These are phyloP conservation scores for Nannochloropsis salina DNA, from an alignment of 108 stramenopile genomes.

Conservation along the genomic window DNA sequence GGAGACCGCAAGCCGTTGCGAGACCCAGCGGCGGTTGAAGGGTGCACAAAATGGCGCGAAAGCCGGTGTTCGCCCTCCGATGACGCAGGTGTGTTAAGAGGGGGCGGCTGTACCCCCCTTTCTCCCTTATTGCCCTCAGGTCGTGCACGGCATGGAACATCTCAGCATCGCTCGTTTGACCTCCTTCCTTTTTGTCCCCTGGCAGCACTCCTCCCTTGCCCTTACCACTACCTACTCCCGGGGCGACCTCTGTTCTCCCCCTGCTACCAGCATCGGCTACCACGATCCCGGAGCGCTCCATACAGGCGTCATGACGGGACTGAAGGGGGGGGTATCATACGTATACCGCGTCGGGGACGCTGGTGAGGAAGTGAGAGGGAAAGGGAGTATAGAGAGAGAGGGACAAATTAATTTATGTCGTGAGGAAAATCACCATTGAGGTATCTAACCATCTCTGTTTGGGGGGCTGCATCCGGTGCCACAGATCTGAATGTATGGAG, in stretches of 20 bases:
- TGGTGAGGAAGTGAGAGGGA: neutral
- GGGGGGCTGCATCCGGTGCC: neutral
- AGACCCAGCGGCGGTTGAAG: neutral
- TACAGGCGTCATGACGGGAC: constrained; percentile 28
- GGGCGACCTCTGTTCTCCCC: constrained; percentile 36
- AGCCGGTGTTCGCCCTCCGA: neutral
- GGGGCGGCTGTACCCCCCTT: neutral
- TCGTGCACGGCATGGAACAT: too few relatives aligned
- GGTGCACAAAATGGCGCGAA: neutral
- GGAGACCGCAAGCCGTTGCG: neutral
- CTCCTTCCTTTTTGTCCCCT: neutral
- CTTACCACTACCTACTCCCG: constrained; percentile 20
- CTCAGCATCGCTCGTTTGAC: too few relatives aligned
- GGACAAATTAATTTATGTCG: neutral
- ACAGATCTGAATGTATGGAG: constrained; percentile 31
- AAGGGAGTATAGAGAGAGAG: neutral
- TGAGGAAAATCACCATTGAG: too few relatives aligned
- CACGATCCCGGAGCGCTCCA: constrained; percentile 37
- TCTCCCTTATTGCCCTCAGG: neutral
- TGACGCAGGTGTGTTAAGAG: too few relatives aligned
- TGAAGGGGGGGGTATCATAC: constrained; percentile 28
- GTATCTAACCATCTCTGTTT: neutral
- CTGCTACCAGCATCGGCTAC: constrained; percentile 39
- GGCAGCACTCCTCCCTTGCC: neutral
- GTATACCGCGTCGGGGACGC: constrained; percentile 25